These are phyloP conservation scores for Penicillium sp. DNA, from an alignment of 2,329 filamentous ascomycete species.

Conservation along the genomic window DNA sequence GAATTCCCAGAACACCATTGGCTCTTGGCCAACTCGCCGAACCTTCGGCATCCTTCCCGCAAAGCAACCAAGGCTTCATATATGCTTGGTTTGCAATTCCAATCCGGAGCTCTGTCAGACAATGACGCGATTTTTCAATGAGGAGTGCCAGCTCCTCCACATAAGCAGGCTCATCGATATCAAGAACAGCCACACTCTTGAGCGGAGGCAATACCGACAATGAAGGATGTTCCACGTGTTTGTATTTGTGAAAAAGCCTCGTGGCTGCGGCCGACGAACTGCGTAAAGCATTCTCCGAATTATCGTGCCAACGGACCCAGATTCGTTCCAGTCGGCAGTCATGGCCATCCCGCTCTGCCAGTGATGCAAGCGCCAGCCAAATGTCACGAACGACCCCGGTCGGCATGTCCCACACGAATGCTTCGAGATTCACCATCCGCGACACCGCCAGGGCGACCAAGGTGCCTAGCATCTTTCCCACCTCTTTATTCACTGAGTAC, in stretches of 20 bases:
- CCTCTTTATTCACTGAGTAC: conserved; percentile 79
- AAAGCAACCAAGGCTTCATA: conserved; percentile 28
- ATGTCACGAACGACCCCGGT: conserved; percentile 80
- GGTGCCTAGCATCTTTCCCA: conserved; percentile 86
- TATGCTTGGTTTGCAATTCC: conserved; percentile 60
- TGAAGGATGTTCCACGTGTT: conserved; percentile 73
- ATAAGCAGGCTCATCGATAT: conserved; percentile 81
- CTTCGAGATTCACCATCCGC: conserved; percentile 79
- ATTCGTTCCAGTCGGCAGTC: conserved; percentile 71
- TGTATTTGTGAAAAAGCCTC: conserved; percentile 53
- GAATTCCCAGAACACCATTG: conserved; percentile 36
- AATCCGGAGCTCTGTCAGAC: conserved; percentile 70
- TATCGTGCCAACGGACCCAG: conserved; percentile 84
- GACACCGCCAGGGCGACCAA: conserved; percentile 77
- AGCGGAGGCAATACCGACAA: conserved; percentile 76
- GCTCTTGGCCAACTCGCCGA: conserved; percentile 33
- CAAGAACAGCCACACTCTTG: conserved; percentile 73
- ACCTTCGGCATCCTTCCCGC: conserved; percentile 16
- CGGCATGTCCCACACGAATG: conserved; percentile 87
- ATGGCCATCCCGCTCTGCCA: conserved; percentile 64
- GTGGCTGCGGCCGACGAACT: conserved; percentile 16
- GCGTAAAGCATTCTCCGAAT: conserved; percentile 51
- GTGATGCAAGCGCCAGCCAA: conserved; percentile 74
- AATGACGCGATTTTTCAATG: conserved; percentile 68
- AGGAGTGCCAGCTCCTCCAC: conserved; percentile 80